Base-by-base conservation (phyloP, 306 rosid genomes). In the Pyrus betulifolia region DNA sequence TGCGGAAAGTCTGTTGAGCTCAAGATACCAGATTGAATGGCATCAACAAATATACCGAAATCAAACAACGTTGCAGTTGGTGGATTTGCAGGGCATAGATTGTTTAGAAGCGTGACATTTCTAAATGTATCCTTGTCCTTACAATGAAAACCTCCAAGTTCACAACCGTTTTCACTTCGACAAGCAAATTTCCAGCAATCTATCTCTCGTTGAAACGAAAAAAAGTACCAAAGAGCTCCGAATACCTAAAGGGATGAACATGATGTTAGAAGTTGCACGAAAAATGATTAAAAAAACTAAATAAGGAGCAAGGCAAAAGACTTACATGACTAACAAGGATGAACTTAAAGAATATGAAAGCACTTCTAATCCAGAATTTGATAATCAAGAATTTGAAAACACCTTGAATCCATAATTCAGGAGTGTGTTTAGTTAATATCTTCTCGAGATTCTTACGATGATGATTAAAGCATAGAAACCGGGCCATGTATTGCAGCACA, bases 211-310 rank as follows among this genome's bases (percentile, higher is more conserved):
- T 77, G 82, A 72, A 77, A 40, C 4, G 62, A 64, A 15, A 67
- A 72, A 42, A 77, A 46, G 60, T 82, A 82, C 85, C 82, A 82
- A 51, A 82, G 33, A 19, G 79, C 82, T 66, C 79, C 82, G 23
- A 77, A 25, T 18, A 67, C 85, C 42, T 7, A 38, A 8, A 38
- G 35, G 1, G 35, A 33, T 5, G 35, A 33, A 33, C 5, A 33
- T 33, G 35, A 33, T 6, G 35, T 33, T 33, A 25, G 2, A 25
- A 25, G 27, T 25, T 25, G 27, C 27, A 25, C 27, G 1, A 25
- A 25, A 25, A 25, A 33, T 33, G 35, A 33, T 33, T 33, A 33
- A 5, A 1, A 33, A 33, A 33, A 33, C 1, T 33, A 33, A 33
- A 1, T 33, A 33, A 33, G 38, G 8, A 33, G 38, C 6, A 33